Conservation (phyloP, 2,329 filamentous ascomycete genomes). For the Penicillium sp. region DNA sequence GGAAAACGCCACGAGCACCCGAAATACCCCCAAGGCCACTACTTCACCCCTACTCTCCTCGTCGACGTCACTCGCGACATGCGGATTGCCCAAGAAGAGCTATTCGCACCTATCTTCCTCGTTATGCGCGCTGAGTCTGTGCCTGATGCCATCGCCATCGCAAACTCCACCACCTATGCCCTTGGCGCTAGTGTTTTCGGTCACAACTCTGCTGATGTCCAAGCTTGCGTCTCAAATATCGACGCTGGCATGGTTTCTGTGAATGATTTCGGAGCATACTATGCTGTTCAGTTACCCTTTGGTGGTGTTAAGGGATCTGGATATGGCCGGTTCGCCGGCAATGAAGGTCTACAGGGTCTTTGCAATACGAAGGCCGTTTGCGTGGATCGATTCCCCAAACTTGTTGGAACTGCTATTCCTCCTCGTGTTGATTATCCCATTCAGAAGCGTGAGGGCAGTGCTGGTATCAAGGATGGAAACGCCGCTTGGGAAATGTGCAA, state of each 20-base stretch:
- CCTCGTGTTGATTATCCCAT: slow-evolving; percentile 80
- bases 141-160: slow-evolving; percentile 69
- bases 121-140: slow-evolving; percentile 73
- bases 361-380: slow-evolving; percentile 90
- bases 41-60: slow-evolving; percentile 88
- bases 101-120: slow-evolving; percentile 88
- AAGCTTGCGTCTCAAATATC: slow-evolving; percentile 65
- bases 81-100: slow-evolving; percentile 85
- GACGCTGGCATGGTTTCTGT: slow-evolving; percentile 88
- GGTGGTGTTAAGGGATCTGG: slow-evolving; percentile 86
- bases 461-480: slow-evolving; percentile 51
- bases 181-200: slow-evolving; percentile 91
- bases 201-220: slow-evolving; percentile 61
- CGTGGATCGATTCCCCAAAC: slow-evolving; percentile 63
- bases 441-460: slow-evolving; percentile 54
- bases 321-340: slow-evolving; percentile 89
- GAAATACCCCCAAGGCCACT: slow-evolving; percentile 74
- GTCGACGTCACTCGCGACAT: slow-evolving; percentile 85
- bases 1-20: slow-evolving; percentile 73
- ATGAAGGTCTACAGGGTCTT: slow-evolving; percentile 79
- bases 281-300: slow-evolving; percentile 92
- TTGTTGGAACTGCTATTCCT: slow-evolving; percentile 74
- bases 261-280: slow-evolving; percentile 93
- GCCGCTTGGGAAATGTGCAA: slow-evolving; percentile 61
- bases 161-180: slow-evolving; percentile 81